Evolutionary conservation across 2,329 filamentous ascomycete species (phyloP).

Genomic region (Aspergillus terreus): DNA sequence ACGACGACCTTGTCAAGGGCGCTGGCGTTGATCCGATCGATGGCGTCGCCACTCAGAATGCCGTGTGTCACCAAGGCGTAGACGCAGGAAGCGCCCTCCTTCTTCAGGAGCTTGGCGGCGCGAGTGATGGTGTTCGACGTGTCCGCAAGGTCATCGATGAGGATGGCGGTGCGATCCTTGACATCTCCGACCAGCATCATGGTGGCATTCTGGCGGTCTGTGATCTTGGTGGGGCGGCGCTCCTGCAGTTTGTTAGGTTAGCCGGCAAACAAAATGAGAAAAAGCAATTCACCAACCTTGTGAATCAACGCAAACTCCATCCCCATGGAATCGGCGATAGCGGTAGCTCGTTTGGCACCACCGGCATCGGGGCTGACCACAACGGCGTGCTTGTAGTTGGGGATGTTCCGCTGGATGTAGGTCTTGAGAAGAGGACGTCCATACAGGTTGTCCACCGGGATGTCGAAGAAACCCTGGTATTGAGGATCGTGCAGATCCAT

Average conservation of each 20-base stretch:
- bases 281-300: conserved; percentile 61
- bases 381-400: conserved; percentile 79
- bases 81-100: conserved; percentile 81
- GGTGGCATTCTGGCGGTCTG: conserved; percentile 72
- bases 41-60: conserved; percentile 90
- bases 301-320: conserved; percentile 98
- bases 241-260: conserved; percentile 53
- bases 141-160: conserved; percentile 92
- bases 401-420: conserved; percentile 74
- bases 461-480: conserved; percentile 98
- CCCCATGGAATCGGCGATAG: conserved; percentile 87
- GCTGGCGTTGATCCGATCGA: conserved; percentile 89
- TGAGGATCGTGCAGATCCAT: conserved; percentile 97
- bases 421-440: conserved; percentile 56
- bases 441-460: conserved; percentile 96
- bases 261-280: background rate
- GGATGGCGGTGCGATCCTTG: conserved; percentile 73
- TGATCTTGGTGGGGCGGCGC: conserved; percentile 82
- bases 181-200: conserved; percentile 96
- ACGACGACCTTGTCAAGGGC: conserved; percentile 90
- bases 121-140: conserved; percentile 97
- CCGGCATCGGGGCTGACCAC: conserved; percentile 96
- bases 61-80: conserved; percentile 93
- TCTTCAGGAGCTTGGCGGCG: conserved; percentile 94
- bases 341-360: conserved; percentile 91